These are phyloP conservation scores for Trichosporon inkin DNA, from an alignment of 1,284 basidiomycete species.

Conservation along the genomic window DNA sequence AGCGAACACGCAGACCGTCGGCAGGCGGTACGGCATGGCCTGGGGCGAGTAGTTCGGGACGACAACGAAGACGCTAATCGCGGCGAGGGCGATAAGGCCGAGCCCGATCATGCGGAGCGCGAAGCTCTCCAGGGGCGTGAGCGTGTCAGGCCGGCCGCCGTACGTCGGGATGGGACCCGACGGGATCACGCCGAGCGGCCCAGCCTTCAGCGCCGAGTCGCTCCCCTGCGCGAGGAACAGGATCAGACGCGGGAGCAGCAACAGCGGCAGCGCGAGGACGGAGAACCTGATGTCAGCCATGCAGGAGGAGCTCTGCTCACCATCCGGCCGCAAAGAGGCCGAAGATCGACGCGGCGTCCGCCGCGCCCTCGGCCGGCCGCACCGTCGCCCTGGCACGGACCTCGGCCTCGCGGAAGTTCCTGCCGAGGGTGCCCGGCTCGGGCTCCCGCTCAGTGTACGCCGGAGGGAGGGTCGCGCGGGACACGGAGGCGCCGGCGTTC, in stretches of 20 bases:
- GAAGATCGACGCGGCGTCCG: constrained; percentile 38
- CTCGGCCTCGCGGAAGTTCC: constrained; percentile 38
- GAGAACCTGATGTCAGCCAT: constrained; percentile 34
- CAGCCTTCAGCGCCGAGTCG: constrained; percentile 1
- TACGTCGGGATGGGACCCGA: constrained; percentile 13
- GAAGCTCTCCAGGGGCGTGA: constrained; percentile 44
- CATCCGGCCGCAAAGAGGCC: constrained; percentile 36
- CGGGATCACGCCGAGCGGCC: constrained; percentile 3
- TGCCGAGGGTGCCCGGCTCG: constrained; percentile 25
- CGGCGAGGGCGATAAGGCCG: constrained; percentile 36
- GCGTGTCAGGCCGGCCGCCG: constrained; percentile 40
- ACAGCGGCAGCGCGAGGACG: constrained; percentile 38
- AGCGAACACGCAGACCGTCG: constrained; percentile 36
- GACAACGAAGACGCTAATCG: constrained; percentile 39
- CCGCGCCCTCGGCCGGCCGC: constrained; percentile 36
- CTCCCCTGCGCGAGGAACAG: constrained; percentile 45
- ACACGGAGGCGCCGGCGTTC: constrained; percentile 5
- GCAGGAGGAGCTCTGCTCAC: constrained; percentile 18
- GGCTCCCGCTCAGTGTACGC: constrained; percentile 19
- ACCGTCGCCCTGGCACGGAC: constrained; percentile 42
- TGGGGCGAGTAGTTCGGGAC: constrained; percentile 35
- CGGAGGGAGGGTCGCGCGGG: neutral
- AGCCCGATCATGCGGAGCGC: constrained; percentile 38
- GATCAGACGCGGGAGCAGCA: constrained; percentile 48
- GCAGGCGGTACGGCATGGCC: constrained; percentile 30